Evolutionary conservation across 306 rosid genomes (phyloP).

Genomic region (Fragaria iinumae): DNA sequence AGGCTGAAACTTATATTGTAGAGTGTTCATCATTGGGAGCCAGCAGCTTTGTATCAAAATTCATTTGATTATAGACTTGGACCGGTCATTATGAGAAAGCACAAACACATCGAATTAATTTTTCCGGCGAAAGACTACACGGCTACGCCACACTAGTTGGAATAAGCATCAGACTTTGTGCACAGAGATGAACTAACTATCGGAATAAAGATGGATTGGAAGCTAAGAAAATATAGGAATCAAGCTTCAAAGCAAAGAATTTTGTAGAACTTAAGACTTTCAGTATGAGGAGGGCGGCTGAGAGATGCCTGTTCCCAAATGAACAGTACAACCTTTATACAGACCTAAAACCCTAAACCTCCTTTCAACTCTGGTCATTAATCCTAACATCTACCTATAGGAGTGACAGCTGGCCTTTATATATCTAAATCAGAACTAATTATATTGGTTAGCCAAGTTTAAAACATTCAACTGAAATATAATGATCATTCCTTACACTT

Average conservation of each 20-base stretch:
- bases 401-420: neutral
- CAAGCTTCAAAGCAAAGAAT: neutral
- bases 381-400: neutral
- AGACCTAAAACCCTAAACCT: neutral
- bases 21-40: constrained; percentile 19
- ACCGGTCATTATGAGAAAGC: neutral
- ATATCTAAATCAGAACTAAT: neutral
- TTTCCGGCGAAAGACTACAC: neutral
- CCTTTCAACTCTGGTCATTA: neutral
- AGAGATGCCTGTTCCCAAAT: neutral
- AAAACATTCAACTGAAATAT: no score
- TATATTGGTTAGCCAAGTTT: no score
- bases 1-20: constrained; percentile 22
- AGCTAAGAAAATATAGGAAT: neutral
- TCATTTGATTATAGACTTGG: neutral
- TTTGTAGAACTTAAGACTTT: neutral
- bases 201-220: neutral
- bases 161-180: neutral
- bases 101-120: neutral
- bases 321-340: neutral
- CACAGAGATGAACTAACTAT: neutral
- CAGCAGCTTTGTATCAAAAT: neutral
- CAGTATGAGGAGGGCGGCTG: neutral
- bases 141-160: neutral
- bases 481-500: no score